These are phyloP conservation scores for Diaporthe eres DNA, from an alignment of 2,329 filamentous ascomycete genomes.

Conservation along the genomic window DNA sequence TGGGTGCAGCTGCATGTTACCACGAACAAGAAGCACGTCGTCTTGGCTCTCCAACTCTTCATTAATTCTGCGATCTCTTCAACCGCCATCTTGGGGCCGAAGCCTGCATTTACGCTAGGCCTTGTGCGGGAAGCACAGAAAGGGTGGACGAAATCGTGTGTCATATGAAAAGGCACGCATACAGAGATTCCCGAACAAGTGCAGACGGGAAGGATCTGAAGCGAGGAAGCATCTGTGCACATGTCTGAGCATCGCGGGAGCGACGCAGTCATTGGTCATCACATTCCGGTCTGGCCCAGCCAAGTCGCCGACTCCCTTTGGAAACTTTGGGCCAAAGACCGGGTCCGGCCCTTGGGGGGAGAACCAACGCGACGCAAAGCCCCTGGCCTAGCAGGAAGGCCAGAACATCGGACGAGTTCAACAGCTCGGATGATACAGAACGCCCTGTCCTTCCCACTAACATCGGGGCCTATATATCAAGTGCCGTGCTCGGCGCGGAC, in stretches of 20 bases:
- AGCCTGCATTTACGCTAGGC: neutral
- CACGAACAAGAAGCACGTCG: neutral
- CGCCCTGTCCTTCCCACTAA: neutral
- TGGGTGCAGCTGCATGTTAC: neutral
- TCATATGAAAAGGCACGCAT: constrained; percentile 9
- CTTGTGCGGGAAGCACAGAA: neutral
- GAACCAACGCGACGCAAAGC: neutral
- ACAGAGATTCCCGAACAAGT: neutral
- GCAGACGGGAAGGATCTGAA: constrained; percentile 14
- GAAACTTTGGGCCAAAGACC: neutral
- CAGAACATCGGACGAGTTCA: constrained; percentile 24
- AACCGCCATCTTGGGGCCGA: neutral
- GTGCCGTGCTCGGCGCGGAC: constrained; percentile 21
- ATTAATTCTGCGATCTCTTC: neutral
- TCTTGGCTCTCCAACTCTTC: neutral
- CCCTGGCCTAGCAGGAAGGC: neutral
- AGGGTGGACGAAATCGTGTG: neutral
- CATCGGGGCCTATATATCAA: neutral
- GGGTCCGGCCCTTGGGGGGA: neutral
- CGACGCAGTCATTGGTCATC: neutral
- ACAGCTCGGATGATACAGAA: constrained; percentile 22
- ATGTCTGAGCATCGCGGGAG: constrained; percentile 17
- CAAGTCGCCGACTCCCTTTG: constrained; percentile 20
- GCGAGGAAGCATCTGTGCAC: constrained; percentile 21
- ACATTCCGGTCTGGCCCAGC: neutral